phyloP scores from a whole-genome alignment of 805 yeast genomes.

The Yarrowia osloensis region DNA sequence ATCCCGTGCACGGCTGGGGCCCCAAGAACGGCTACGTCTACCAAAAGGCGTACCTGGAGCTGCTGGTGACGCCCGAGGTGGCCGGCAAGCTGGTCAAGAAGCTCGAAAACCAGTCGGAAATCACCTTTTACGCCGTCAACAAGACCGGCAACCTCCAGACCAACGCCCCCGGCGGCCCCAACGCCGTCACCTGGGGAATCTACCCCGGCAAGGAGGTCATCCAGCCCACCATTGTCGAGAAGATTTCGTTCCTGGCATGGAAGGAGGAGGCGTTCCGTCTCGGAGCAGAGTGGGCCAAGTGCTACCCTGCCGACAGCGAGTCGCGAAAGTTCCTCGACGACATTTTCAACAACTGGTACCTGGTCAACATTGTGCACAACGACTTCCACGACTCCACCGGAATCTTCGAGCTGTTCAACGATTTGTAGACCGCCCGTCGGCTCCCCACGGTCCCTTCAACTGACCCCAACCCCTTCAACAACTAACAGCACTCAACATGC shows the following conservation, averaged over 20 bases:
- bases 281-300: constrained; percentile 70
- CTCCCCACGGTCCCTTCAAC: background rate
- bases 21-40: constrained; percentile 90
- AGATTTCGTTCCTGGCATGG: constrained; percentile 92
- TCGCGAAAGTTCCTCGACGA: constrained; percentile 49
- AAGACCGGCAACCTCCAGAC: constrained; percentile 58
- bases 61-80: constrained; percentile 66
- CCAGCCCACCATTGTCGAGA: constrained; percentile 95
- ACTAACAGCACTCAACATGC: constrained; percentile 30
- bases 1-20: constrained; percentile 88
- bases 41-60: constrained; percentile 91
- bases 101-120: constrained; percentile 48
- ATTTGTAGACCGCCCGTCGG: background rate
- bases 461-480: background rate
- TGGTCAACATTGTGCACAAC: constrained; percentile 89
- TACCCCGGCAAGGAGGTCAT: constrained; percentile 93
- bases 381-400: constrained; percentile 52
- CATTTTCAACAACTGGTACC: constrained; percentile 61
- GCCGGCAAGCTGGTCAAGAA: constrained; percentile 50
- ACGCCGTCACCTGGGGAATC: constrained; percentile 98
- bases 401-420: constrained; percentile 37
- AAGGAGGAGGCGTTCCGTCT: constrained; percentile 90
- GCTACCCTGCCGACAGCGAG: constrained; percentile 39
- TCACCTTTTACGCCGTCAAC: constrained; percentile 79
- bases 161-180: constrained; percentile 78